phyloP scores from a whole-genome alignment of 2,329 filamentous ascomycete genomes.

The Stagonosporopsis cucurbitacearum region DNA sequence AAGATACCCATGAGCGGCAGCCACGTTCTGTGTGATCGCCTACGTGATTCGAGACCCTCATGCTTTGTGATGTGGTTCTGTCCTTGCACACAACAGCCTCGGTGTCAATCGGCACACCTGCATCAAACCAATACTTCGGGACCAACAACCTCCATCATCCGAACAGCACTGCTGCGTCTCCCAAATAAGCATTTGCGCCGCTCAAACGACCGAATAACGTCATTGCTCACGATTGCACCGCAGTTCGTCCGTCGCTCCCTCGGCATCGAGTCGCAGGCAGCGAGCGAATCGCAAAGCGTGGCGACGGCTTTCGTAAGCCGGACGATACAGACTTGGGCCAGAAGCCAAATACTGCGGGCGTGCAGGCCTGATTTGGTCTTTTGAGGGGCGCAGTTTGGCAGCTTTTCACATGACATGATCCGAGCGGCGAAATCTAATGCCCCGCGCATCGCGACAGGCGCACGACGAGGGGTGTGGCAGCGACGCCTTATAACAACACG shows the following conservation, averaged over 20 bases:
- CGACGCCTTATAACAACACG: constrained; percentile 12
- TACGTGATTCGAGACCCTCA: not conserved
- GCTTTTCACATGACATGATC: constrained; percentile 20
- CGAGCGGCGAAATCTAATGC: constrained; percentile 15
- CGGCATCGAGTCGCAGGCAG: constrained; percentile 6
- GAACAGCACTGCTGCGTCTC: constrained; percentile 1
- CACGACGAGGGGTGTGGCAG: not conserved
- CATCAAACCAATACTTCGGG: not conserved
- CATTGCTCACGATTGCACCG: constrained; percentile 7
- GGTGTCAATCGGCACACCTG: constrained; percentile 9
- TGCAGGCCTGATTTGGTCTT: constrained; percentile 4
- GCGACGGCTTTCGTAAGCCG: constrained; percentile 12
- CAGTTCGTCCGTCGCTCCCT: constrained; percentile 11
- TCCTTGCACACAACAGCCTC: constrained; percentile 4
- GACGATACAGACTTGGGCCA: constrained; percentile 10
- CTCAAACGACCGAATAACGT: constrained; percentile 11
- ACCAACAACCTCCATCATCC: not conserved
- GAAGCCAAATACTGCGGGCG: constrained; percentile 4
- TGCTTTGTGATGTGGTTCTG: constrained; percentile 8
- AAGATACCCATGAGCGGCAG: constrained; percentile 31
- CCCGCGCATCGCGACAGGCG: constrained; percentile 15
- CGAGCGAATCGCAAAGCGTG: constrained; percentile 5
- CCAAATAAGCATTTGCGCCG: constrained; percentile 10
- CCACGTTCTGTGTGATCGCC: not conserved
- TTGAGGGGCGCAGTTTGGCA: not conserved